Base-by-base conservation (phyloP, 805 yeast species). In the Monosporozyma servazzii region DNA sequence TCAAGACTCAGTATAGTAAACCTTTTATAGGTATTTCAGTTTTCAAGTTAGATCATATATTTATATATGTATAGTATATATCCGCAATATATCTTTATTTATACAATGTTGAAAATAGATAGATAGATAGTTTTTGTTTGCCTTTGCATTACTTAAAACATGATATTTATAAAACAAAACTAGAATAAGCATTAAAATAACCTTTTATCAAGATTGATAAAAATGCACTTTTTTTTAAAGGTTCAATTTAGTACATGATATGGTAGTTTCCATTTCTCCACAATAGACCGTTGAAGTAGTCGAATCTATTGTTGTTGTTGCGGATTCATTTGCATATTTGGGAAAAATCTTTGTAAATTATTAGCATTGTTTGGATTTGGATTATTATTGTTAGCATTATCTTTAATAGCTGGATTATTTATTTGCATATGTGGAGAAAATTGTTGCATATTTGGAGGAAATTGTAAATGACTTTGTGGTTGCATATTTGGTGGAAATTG, bases 401-500 rank as follows among this genome's bases (percentile, higher is more conserved):
- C 27, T 17, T 17, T 41, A 15, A 25, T 41, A n/a, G 11, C 21
- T 17, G 45, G 25, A 15, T 46, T 45, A 36, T 36, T 37, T 20
- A 9, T 27, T 21, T 43, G 27, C 30, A 30, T 31, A 20, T 23
- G 46, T 20, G 33, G 42, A 5, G 45, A 37, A 11, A n/a, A 29
- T 36, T 30, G 37, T 44, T 42, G 45, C 27, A 25, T 21, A 20
- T 33, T 31, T 27, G 51, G 51, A 33, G 51, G 51, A 15, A 48
- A 43, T 17, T 23, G 42, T 15, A 21, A 33, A 25, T 29, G 42
- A 17, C 30, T 25, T 25, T 27, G 45, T 11, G 11, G 40, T 45
- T 45, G 49, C 46, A 45, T 40, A 49, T 56, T 56, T 48, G 61
- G 62, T 21, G 63, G 62, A 6, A 56, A 53, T 31, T 55, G 61